Evolutionary conservation across 2,329 filamentous ascomycete genomes (phyloP), one percentile per base, ranked within the genome.

Genomic region (Diplodia scrobiculata): DNA sequence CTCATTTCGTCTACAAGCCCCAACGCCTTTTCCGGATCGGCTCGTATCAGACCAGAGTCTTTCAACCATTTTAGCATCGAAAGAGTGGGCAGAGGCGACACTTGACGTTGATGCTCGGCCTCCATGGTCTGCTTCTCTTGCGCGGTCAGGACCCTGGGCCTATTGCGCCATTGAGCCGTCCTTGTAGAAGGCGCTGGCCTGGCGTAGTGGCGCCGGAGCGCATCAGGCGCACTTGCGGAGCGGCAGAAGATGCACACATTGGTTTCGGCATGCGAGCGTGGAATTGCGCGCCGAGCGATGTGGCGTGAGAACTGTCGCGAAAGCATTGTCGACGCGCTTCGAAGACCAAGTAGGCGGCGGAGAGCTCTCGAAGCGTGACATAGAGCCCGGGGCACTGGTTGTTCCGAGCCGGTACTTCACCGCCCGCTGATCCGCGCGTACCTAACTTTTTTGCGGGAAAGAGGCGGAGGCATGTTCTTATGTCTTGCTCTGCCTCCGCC

Each of bases 401-500:
- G 14, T 19, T 34, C 60, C 60, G 47, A 32, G 21, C 47, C 60
- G 32, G 34, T 4, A 13, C 7, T 48, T 63, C 59, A 63, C 59
- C 59, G 59, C 59, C 59, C 58, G 25, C 52, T n/a, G 45, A 34
- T 41, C n/a, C 27, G 52, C 63, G 17, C 41, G 32, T 19, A 9
- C 29, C 29, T 32, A 50, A 45, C 54, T 53, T 66, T 59, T 66
- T 51, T 27, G 63, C 36, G 60, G n/a, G 59, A 25, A 25, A 25
- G 25, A 25, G 25, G 25, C 25, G 25, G 25, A 25, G 25, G 25
- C 25, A 25, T 25, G 25, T 25, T 25, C 25, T 25, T 6, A 11
- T 11, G 7, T 73, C 71, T 58, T 73, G 74, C 50, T 74, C 72
- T 32, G 73, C 74, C 38, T 76, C 75, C 38, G 34, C 21, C 32